phyloP scores from a whole-genome alignment of 345 rosid genomes.

The Sisymbrium irio region DNA sequence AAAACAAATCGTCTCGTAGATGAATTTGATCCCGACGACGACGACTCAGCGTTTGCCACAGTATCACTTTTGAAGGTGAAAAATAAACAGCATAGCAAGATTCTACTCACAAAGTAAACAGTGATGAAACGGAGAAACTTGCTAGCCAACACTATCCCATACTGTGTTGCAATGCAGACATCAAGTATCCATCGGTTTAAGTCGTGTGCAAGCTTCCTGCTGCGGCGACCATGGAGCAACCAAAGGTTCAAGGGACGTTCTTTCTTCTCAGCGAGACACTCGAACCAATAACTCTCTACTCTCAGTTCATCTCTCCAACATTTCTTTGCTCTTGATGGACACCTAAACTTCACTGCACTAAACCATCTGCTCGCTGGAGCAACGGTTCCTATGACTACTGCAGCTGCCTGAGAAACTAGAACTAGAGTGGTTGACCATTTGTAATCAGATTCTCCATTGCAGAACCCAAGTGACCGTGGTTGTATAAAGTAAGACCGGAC shows the following conservation, averaged over 20 bases:
- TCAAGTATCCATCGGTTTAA: constrained; percentile 37
- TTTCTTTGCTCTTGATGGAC: constrained; percentile 43
- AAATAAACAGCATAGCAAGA: constrained; percentile 31
- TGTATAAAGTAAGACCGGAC: constrained; percentile 54
- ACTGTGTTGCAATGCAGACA: constrained; percentile 51
- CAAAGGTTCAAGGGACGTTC: constrained; percentile 50
- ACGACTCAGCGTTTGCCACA: constrained; percentile 35
- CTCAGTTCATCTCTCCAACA: constrained; percentile 29
- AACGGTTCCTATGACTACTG: constrained; percentile 63
- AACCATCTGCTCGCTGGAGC: constrained; percentile 80
- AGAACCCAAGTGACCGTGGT: constrained; percentile 52
- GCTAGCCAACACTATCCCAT: constrained; percentile 60
- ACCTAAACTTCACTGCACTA: constrained; percentile 54
- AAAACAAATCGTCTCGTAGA: constrained; percentile 52
- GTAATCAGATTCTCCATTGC: constrained; percentile 75
- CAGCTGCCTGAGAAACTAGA: constrained; percentile 54
- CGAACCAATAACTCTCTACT: constrained; percentile 72
- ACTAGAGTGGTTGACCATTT: constrained; percentile 65
- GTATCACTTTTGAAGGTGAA: constrained; percentile 24
- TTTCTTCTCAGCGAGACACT: constrained; percentile 55
- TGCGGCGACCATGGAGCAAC: constrained; percentile 32
- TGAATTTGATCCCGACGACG: constrained; percentile 27
- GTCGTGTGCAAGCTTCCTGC: constrained; percentile 50
- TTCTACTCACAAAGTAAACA: constrained; percentile 35
- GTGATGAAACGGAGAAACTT: constrained; percentile 55